Evolutionary conservation across 768 basidiomycete species (phyloP).

Genomic region (Mycena pura): DNA sequence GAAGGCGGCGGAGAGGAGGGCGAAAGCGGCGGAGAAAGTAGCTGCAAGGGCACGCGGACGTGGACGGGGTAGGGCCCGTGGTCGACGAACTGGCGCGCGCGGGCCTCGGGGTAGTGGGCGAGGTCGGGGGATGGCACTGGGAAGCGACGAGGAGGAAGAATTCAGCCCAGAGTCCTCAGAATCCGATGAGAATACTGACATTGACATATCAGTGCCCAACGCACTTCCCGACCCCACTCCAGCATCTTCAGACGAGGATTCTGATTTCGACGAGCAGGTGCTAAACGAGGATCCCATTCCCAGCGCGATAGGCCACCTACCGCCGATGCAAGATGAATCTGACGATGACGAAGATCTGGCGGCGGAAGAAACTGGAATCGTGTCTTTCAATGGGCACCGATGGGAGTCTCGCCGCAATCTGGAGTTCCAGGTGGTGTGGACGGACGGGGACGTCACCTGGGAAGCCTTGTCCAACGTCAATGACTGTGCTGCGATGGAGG

Average conservation of each 20-base stretch:
- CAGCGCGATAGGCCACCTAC: background rate
- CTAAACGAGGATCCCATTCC: background rate
- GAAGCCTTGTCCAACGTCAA: slow-evolving; percentile 5
- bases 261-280: background rate
- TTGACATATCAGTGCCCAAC: background rate
- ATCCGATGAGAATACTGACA: background rate
- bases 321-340: background rate
- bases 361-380: background rate
- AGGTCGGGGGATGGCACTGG: background rate
- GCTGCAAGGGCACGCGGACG: too few relatives aligned
- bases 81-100: background rate
- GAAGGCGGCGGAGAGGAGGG: slow-evolving; percentile 1
- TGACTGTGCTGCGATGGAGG: too few relatives aligned
- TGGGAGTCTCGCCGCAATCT: background rate
- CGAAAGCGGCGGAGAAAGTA: background rate
- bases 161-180: background rate
- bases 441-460: slow-evolving; percentile 13
- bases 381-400: background rate
- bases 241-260: background rate
- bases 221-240: background rate
- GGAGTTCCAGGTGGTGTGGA: slow-evolving; percentile 13
- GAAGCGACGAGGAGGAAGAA: background rate
- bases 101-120: background rate
- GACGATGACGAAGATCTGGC: background rate
- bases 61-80: background rate